A percentile compares a stretch with the other conserved stretches of the same genome.
Evolutionary conservation across 2,329 filamentous ascomycete genomes (phyloP).

Genomic region (Penicillium sp.): DNA sequence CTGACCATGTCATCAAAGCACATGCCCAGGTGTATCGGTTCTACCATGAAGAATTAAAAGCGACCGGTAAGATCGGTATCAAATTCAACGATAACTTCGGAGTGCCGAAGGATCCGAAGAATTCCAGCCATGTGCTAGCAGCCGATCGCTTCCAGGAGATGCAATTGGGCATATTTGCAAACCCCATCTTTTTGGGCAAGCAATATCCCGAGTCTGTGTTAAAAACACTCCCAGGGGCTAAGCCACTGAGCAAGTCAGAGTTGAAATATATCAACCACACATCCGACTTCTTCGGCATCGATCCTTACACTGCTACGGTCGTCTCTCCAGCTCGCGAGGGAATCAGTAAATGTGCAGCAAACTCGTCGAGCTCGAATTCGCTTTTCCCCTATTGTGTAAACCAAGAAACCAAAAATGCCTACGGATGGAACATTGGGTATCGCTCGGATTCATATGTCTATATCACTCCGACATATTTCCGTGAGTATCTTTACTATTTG

Average conservation of each 20-base stretch:
- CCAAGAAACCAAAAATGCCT: conserved; percentile 48
- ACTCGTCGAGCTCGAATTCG: conserved; percentile 42
- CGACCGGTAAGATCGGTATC: conserved; percentile 43
- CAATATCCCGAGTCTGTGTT: conserved; percentile 49
- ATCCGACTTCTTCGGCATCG: conserved; percentile 59
- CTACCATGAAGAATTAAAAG: conserved; percentile 46
- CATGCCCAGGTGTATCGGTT: conserved; percentile 39
- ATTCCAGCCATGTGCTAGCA: conserved; percentile 27
- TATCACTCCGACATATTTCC: conserved; percentile 51
- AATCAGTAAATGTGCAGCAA: conserved; percentile 51
- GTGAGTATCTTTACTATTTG: conserved; percentile 59
- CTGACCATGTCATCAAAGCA: conserved; percentile 54
- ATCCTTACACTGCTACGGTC: conserved; percentile 60
- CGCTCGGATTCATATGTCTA: conserved; percentile 60
- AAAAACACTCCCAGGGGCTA: conserved; percentile 47
- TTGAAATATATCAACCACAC: conserved; percentile 54
- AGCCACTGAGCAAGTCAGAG: conserved; percentile 50
- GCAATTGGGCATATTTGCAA: conserved; percentile 45
- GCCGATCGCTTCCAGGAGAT: conserved; percentile 37
- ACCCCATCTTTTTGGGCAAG: conserved; percentile 48
- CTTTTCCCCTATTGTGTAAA: conserved; percentile 58
- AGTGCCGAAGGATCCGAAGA: conserved; percentile 45
- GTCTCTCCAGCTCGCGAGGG: conserved; percentile 52
- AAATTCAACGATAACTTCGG: conserved; percentile 56
- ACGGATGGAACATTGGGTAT: conserved; percentile 63